phyloP scores from a whole-genome alignment of 2,329 filamentous ascomycete species.

The Aspergillus clavatus region DNA sequence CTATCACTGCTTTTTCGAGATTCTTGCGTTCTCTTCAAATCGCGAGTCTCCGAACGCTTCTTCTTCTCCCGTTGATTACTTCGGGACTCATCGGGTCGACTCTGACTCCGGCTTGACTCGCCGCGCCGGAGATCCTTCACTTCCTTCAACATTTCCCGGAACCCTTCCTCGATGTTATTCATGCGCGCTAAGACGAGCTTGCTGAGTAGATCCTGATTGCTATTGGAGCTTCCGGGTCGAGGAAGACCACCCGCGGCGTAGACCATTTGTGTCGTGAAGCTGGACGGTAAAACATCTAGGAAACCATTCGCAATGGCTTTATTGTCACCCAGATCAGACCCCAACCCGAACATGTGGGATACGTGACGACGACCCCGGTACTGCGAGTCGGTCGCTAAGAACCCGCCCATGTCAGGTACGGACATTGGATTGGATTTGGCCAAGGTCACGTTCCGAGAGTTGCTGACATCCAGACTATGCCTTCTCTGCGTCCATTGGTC shows the following conservation, averaged over 20 bases:
- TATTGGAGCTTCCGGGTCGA: conserved; percentile 37
- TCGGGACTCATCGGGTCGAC: conserved; percentile 23
- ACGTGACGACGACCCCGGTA: conserved; percentile 45
- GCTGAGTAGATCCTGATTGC: conserved; percentile 68
- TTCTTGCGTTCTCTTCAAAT: conserved; percentile 17
- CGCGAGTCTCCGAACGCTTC: conserved; percentile 24
- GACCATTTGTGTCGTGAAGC: conserved; percentile 76
- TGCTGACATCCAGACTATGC: conserved; percentile 30
- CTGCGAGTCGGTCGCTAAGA: conserved; percentile 46
- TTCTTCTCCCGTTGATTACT: conserved; percentile 22
- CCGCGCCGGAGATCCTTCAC: conserved; percentile 59
- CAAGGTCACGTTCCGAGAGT: conserved; percentile 55
- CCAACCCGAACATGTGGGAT: conserved; percentile 67
- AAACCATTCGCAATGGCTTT: conserved; percentile 57
- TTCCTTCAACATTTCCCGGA: conserved; percentile 78
- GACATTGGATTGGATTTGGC: conserved; percentile 52
- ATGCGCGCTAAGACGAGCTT: conserved; percentile 81
- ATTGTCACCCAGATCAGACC: conserved; percentile 67
- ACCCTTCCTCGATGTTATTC: conserved; percentile 88
- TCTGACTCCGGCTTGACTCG: conserved; percentile 29
- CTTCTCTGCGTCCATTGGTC: conserved; percentile 44
- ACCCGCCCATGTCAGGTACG: conserved; percentile 51
- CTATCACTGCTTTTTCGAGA: conserved; percentile 18
- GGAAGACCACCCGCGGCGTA: conserved; percentile 62
- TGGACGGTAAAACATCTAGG: conserved; percentile 62